Conservation (phyloP, 352 stramenopile genomes). For the Poterioochromonas sp. region DNA sequence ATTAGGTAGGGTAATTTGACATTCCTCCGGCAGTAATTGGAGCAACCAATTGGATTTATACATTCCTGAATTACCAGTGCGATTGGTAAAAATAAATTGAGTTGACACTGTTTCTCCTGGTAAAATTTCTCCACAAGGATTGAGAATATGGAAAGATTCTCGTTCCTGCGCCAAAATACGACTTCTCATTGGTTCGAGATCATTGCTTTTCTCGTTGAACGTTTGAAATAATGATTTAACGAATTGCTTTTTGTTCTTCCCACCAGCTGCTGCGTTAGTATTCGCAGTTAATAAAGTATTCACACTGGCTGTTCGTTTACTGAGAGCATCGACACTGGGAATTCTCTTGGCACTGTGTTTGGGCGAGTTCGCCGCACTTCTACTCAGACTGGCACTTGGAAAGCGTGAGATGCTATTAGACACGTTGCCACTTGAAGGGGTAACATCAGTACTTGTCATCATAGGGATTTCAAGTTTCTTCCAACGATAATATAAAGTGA, state of each 20-base stretch:
- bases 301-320: too few species aligned
- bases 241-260: too few species aligned
- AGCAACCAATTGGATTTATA: neutral
- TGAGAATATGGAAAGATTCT: neutral
- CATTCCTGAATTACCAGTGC: neutral
- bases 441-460: neutral
- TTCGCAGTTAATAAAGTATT: too few species aligned
- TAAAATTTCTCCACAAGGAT: neutral
- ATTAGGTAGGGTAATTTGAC: neutral
- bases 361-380: neutral
- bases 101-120: neutral
- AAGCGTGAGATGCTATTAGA: neutral
- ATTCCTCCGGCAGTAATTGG: neutral
- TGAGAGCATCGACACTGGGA: neutral
- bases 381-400: neutral
- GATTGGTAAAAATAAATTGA: neutral
- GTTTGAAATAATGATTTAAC: neutral
- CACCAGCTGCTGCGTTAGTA: too few species aligned
- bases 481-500: neutral
- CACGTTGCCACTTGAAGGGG: neutral
- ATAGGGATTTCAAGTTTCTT: neutral
- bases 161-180: neutral
- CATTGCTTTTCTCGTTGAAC: neutral
- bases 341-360: neutral
- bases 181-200: neutral